Percentiles rank a stretch among this genome's conserved stretches.
phyloP scores from a whole-genome alignment of 305 asterid species.

The Solanum hybrid region DNA sequence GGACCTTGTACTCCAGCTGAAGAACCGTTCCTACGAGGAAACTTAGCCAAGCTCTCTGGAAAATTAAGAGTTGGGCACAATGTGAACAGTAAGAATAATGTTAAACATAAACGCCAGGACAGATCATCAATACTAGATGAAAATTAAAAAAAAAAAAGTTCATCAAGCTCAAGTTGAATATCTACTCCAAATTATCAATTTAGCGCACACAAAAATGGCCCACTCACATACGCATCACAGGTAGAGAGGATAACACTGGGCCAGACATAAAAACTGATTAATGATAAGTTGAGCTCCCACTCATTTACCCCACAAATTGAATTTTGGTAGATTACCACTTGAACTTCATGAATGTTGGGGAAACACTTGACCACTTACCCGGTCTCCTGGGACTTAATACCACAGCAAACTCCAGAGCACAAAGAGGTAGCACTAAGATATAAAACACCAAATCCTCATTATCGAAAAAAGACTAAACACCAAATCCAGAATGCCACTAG shows the following conservation, averaged over 20 bases:
- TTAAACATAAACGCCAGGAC: neutral
- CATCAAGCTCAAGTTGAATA: neutral
- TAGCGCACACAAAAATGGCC: neutral
- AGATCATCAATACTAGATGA: neutral
- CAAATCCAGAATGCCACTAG: neutral
- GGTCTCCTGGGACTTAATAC: neutral
- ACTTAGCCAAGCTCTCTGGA: slow-evolving; percentile 32
- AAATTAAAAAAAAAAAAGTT: neutral
- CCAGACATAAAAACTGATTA: neutral
- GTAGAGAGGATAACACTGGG: neutral
- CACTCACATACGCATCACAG: neutral
- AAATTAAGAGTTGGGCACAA: neutral
- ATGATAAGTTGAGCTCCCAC: neutral
- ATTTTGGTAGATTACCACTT: neutral
- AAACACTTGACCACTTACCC: neutral
- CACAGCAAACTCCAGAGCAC: neutral
- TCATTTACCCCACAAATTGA: neutral
- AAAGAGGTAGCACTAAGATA: neutral
- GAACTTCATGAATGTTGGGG: neutral
- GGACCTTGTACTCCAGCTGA: slow-evolving; percentile 12
- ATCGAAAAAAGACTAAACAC: neutral
- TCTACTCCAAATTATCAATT: neutral
- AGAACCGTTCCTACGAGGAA: slow-evolving; percentile 19
- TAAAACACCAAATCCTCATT: neutral
- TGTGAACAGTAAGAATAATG: neutral